A percentile compares a stretch with the other conserved stretches of the same genome.
Conservation (phyloP, 2,329 filamentous ascomycete genomes). For the Claviceps digitariae region DNA sequence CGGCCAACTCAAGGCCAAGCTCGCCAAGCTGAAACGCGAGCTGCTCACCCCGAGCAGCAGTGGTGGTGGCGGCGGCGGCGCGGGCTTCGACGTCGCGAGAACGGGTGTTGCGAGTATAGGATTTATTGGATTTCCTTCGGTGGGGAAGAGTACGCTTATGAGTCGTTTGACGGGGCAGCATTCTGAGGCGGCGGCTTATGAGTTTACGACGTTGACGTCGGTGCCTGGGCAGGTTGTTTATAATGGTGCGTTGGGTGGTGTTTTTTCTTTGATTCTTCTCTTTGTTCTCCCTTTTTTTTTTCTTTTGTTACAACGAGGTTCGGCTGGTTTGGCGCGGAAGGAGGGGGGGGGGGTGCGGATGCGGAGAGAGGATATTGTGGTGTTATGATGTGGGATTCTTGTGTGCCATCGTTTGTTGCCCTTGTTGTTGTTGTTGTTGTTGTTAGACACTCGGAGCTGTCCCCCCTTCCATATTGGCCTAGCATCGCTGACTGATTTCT, state of each 20-base stretch:
- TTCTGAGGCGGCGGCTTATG: conserved; percentile 92
- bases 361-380: no score
- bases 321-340: background rate
- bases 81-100: conserved; percentile 93
- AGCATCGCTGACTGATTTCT: background rate
- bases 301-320: no score
- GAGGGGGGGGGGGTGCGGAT: no score
- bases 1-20: conserved; percentile 93
- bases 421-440: no score
- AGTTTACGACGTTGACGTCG: conserved; percentile 96
- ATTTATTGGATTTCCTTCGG: conserved; percentile 96
- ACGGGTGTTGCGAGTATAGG: conserved; percentile 95
- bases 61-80: conserved; percentile 64
- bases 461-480: no score
- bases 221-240: conserved; percentile 93
- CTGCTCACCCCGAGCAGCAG: conserved; percentile 61
- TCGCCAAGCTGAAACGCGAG: conserved; percentile 95
- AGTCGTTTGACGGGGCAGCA: conserved; percentile 88
- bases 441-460: no score
- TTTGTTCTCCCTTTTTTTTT: background rate
- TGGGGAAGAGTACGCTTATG: conserved; percentile 98
- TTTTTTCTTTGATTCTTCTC: background rate
- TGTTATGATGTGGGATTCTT: no score
- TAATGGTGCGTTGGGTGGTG: conserved; percentile 45
- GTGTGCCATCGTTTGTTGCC: no score